A percentile compares a stretch with the other conserved stretches of the same genome.
These are phyloP conservation scores for Capronia coronata DNA, from an alignment of 2,329 filamentous ascomycete species.

Conservation along the genomic window DNA sequence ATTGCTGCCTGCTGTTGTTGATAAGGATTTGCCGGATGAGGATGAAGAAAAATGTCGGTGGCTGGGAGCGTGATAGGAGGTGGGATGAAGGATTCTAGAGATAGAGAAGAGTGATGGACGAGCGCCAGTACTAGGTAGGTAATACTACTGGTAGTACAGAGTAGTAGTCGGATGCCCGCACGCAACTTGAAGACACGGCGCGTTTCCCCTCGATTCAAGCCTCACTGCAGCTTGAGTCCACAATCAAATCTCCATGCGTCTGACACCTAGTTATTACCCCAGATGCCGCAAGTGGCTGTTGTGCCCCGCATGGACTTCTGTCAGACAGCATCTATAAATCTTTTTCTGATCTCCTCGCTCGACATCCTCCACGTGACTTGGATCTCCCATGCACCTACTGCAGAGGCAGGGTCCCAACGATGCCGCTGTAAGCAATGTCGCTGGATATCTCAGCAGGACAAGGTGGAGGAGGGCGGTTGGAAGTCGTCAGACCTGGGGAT, in stretches of 20 bases:
- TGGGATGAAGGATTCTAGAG: neutral
- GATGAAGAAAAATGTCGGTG: neutral
- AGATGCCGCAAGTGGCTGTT: neutral
- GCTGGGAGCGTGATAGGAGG: neutral
- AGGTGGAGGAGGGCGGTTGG: neutral
- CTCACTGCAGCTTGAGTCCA: too few species aligned
- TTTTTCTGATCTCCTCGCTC: neutral
- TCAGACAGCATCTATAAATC: neutral
- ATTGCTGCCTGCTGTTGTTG: neutral
- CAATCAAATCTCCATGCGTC: neutral
- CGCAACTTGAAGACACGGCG: too few species aligned
- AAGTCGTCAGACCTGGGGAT: neutral
- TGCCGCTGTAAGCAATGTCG: slow-evolving; percentile 4
- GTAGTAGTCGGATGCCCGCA: neutral
- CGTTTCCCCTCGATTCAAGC: neutral
- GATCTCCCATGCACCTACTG: slow-evolving; percentile 1
- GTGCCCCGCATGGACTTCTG: neutral
- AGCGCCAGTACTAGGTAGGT: too few species aligned
- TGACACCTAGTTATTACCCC: neutral
- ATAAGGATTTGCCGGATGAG: too few species aligned
- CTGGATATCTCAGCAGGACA: neutral
- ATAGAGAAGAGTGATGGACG: neutral
- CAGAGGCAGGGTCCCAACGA: neutral
- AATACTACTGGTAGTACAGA: too few species aligned
- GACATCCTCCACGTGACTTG: neutral